These are phyloP conservation scores for Diophrys sp. DNA, from an alignment of 73 alveolate genomes.

Conservation along the genomic window DNA sequence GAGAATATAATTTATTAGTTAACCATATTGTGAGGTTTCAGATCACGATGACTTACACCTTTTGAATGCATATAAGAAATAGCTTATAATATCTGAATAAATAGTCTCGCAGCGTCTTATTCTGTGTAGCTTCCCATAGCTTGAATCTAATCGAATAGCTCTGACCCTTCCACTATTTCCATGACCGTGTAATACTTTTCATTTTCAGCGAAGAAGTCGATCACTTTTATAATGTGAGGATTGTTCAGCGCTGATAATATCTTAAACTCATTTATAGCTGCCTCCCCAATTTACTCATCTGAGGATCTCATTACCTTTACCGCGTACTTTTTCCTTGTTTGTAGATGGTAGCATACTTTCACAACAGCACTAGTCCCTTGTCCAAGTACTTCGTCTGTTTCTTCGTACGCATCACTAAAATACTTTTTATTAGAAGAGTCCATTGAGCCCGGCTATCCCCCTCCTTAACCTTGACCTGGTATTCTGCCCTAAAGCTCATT, in stretches of 20 bases:
- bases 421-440: too few species aligned
- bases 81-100: constrained; percentile 58
- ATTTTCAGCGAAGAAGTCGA: constrained; percentile 13
- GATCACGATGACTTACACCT: constrained; percentile 65
- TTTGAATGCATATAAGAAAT: constrained; percentile 63
- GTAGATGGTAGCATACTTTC: background rate
- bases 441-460: too few species aligned
- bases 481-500: background rate
- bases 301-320: constrained; percentile 38
- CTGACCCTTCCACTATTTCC: constrained; percentile 39
- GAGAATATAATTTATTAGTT: too few species aligned
- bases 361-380: background rate
- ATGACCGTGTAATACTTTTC: constrained; percentile 20
- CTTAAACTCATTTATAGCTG: constrained; percentile 42
- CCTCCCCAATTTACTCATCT: constrained; percentile 35
- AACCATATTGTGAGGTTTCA: constrained; percentile 65
- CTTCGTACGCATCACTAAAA: background rate
- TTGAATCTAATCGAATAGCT: constrained; percentile 27
- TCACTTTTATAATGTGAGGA: constrained; percentile 24
- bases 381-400: background rate
- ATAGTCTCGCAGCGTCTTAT: constrained; percentile 43
- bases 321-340: constrained; percentile 16
- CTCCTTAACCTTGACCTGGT: background rate
- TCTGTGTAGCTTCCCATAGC: constrained; percentile 39
- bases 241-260: constrained; percentile 16